These are phyloP conservation scores for Keithomyces neogunnii DNA, from an alignment of 2,329 filamentous ascomycete species.

Conservation along the genomic window DNA sequence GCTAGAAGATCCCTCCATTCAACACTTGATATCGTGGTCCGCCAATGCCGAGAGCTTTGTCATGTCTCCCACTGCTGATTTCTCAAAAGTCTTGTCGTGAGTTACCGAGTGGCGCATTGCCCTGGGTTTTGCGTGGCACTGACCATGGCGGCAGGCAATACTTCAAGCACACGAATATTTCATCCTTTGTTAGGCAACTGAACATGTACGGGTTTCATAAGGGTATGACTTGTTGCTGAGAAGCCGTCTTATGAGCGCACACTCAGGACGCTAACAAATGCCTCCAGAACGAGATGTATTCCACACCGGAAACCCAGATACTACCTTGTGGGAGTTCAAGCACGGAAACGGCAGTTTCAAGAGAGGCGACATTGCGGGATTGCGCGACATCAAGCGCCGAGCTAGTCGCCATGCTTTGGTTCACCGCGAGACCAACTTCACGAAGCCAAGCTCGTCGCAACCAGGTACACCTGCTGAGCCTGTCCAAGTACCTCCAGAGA, in stretches of 20 bases:
- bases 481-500: conserved; percentile 62
- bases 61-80: conserved; percentile 95
- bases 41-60: conserved; percentile 92
- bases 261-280: conserved; percentile 2
- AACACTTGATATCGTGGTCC: conserved; percentile 96
- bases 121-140: not conserved
- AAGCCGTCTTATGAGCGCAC: not conserved
- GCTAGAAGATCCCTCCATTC: conserved; percentile 88
- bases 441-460: conserved; percentile 68
- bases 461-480: conserved; percentile 79
- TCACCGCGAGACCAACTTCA: conserved; percentile 78
- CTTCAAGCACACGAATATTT: conserved; percentile 99
- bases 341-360: conserved; percentile 97
- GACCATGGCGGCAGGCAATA: conserved; percentile 63
- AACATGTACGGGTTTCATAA: conserved; percentile 99
- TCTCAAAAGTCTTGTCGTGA: conserved; percentile 95
- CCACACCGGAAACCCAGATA: conserved; percentile 87
- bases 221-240: conserved; percentile 45
- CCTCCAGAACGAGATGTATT: conserved; percentile 89
- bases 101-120: conserved; percentile 25
- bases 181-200: conserved; percentile 91
- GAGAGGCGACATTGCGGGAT: conserved; percentile 79
- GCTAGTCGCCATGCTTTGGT: conserved; percentile 90
- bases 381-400: conserved; percentile 91
- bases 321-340: conserved; percentile 96